Conservation (phyloP, 768 basidiomycete species). For the Tubosaeta sp. region DNA sequence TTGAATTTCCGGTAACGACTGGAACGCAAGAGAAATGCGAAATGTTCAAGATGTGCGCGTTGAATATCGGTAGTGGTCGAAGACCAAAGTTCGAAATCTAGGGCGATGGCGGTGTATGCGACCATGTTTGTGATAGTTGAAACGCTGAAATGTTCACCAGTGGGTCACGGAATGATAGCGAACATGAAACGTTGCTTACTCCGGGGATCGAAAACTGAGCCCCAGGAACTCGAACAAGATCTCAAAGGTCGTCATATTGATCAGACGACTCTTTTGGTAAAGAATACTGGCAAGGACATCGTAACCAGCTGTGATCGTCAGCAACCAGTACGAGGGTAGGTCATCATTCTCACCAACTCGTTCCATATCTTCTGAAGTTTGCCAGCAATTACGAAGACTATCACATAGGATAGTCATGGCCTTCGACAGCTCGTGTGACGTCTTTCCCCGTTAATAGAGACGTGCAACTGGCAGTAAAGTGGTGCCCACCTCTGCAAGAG, state of each 20-base stretch:
- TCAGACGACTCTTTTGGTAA: conserved; percentile 61
- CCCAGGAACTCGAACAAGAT: conserved; percentile 84
- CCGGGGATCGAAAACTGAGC: conserved; percentile 74
- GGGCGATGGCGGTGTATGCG: conserved; percentile 77
- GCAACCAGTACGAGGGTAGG: neutral
- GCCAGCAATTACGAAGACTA: conserved; percentile 80
- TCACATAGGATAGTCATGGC: conserved; percentile 72
- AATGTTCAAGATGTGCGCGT: conserved; percentile 75
- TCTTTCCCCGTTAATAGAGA: conserved; percentile 37
- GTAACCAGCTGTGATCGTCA: conserved; percentile 64
- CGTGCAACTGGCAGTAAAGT: neutral
- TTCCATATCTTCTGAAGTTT: conserved; percentile 94
- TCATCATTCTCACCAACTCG: conserved; percentile 59
- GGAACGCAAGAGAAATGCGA: conserved; percentile 63
- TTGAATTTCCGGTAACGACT: conserved; percentile 81
- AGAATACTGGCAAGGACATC: conserved; percentile 78
- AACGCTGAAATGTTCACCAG: conserved; percentile 41
- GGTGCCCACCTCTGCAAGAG: conserved; percentile 61
- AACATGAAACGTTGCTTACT: conserved; percentile 44
- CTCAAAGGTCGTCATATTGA: conserved; percentile 80
- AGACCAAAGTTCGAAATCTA: conserved; percentile 92
- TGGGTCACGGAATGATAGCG: neutral
- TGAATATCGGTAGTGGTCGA: conserved; percentile 69
- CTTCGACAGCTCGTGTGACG: conserved; percentile 70
- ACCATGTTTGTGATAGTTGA: conserved; percentile 80